phyloP scores from a whole-genome alignment of 345 rosid species.

The Limnanthes douglasii region DNA sequence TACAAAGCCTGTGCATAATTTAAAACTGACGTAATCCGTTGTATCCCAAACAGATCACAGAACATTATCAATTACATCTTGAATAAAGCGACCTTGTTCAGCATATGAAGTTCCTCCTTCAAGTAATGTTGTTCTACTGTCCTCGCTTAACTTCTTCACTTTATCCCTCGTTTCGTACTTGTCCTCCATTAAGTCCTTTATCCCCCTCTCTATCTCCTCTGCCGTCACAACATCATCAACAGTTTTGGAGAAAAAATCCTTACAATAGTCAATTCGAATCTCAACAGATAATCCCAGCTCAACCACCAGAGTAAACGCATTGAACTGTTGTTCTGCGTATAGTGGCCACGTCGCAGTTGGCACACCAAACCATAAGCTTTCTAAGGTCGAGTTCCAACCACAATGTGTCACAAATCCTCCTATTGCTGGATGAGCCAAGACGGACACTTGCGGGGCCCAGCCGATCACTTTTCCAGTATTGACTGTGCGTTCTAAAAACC shows the following conservation, averaged over 20 bases:
- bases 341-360: constrained; percentile 28
- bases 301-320: constrained; percentile 17
- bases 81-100: constrained; percentile 8
- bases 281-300: constrained; percentile 21
- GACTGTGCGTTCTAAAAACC: constrained; percentile 22
- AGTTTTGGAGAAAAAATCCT: accelerated
- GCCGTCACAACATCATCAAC: constrained; percentile 4
- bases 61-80: constrained; percentile 7
- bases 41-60: no score
- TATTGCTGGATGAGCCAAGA: constrained; percentile 7
- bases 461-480: constrained; percentile 19
- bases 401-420: constrained; percentile 44
- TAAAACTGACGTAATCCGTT: no score
- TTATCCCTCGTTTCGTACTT: constrained; percentile 2
- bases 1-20: no score
- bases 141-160: constrained; percentile 12
- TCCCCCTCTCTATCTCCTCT: constrained; percentile 19
- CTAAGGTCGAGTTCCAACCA: constrained; percentile 40
- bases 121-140: constrained; percentile 6
- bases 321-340: constrained; percentile 23
- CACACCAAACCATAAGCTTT: constrained; percentile 28
- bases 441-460: constrained; percentile 28
- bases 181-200: constrained; percentile 16
- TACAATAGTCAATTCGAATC: constrained; percentile 14
- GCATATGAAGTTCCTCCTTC: constrained; percentile 27